phyloP scores from a whole-genome alignment of 2,329 filamentous ascomycete species.

The Tricladium varicosporioides region DNA sequence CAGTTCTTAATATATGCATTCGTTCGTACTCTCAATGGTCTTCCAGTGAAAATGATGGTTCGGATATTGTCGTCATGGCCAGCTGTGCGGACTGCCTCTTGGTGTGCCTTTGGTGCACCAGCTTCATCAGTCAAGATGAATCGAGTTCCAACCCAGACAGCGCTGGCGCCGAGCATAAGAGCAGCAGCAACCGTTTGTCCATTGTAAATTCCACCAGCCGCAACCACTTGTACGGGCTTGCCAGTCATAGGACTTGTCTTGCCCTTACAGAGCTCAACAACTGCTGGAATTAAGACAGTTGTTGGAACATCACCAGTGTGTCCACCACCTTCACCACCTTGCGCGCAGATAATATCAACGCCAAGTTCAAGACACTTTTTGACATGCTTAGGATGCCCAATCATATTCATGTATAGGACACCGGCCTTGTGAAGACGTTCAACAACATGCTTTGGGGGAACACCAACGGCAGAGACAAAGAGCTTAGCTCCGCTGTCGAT shows the following conservation, averaged over 20 bases:
- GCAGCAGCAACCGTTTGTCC: conserved; percentile 86
- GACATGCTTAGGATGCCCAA: conserved; percentile 98
- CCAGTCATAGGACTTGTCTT: conserved; percentile 86
- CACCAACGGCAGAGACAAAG: conserved; percentile 95
- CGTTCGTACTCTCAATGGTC: conserved; percentile 87
- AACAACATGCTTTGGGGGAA: conserved; percentile 84
- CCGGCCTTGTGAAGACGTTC: conserved; percentile 85
- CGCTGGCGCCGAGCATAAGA: conserved; percentile 87
- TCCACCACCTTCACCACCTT: conserved; percentile 95
- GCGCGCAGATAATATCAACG: conserved; percentile 95
- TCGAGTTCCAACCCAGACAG: conserved; percentile 94
- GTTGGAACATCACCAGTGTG: conserved; percentile 95
- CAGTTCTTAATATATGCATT: conserved; percentile 95
- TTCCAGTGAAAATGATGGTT: conserved; percentile 98
- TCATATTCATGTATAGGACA: conserved; percentile 99
- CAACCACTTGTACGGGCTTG: conserved; percentile 83
- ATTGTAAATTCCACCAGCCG: conserved; percentile 91
- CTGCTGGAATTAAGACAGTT: conserved; percentile 83
- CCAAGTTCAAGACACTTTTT: conserved; percentile 91
- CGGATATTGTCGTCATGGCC: conserved; percentile 94
- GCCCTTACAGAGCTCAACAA: conserved; percentile 76
- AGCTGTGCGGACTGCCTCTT: conserved; percentile 89
- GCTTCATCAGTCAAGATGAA: conserved; percentile 95
- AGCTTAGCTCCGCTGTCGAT: conserved; percentile 89
- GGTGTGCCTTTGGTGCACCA: conserved; percentile 87